A percentile compares a stretch with the other conserved stretches of the same genome.
Evolutionary conservation across 495 filamentous ascomycete genomes (phyloP).

Genomic region (Aspergillus panamensis): DNA sequence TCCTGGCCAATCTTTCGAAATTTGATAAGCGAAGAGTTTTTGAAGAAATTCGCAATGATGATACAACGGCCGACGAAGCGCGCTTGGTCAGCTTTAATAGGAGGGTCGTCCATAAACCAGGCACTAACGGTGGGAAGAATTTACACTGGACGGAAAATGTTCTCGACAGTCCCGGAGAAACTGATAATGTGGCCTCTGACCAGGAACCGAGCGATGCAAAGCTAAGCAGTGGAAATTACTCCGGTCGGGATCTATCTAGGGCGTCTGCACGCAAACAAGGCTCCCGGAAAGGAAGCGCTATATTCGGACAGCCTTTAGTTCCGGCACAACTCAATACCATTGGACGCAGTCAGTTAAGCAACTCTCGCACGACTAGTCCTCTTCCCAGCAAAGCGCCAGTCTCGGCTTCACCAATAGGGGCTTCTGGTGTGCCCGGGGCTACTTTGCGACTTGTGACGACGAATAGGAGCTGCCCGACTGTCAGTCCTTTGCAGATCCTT

Average conservation of each 20-base stretch:
- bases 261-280: constrained; percentile 46
- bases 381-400: constrained; percentile 34
- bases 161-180: constrained; percentile 64
- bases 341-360: constrained; percentile 36
- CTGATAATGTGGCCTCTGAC: constrained; percentile 64
- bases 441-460: constrained; percentile 53
- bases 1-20: constrained; percentile 78
- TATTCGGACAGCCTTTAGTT: constrained; percentile 36
- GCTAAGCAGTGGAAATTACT: constrained; percentile 52
- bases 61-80: constrained; percentile 81
- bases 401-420: constrained; percentile 38
- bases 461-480: constrained; percentile 70
- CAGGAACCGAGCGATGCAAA: constrained; percentile 54
- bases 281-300: constrained; percentile 61
- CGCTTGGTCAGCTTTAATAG: constrained; percentile 88
- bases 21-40: constrained; percentile 93
- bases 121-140: constrained; percentile 83
- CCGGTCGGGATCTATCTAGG: constrained; percentile 51
- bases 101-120: constrained; percentile 61
- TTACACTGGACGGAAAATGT: constrained; percentile 90
- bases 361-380: constrained; percentile 45
- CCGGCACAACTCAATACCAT: constrained; percentile 37
- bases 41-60: constrained; percentile 80
- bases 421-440: constrained; percentile 29
- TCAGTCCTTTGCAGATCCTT: constrained; percentile 81